A percentile compares a stretch with the other conserved stretches of the same genome.
phyloP scores from a whole-genome alignment of 2,329 filamentous ascomycete genomes.

The Phialophora verrucosa region DNA sequence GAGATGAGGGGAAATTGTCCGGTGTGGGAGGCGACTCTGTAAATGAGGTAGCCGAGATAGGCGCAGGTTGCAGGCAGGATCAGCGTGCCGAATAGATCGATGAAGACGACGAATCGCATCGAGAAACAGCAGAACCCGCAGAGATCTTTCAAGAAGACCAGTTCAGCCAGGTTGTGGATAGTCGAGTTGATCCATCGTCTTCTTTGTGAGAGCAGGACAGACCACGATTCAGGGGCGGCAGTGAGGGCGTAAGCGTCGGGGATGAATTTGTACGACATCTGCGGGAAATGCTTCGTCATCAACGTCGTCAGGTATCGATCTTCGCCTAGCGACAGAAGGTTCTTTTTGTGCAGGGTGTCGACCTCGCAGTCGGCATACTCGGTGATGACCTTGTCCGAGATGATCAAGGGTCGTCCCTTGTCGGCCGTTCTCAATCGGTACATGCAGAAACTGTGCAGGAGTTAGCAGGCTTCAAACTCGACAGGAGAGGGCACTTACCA shows the following conservation, averaged over 20 bases:
- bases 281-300: constrained; percentile 97
- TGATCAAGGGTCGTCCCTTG: constrained; percentile 91
- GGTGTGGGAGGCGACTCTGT: constrained; percentile 69
- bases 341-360: constrained; percentile 95
- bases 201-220: constrained; percentile 92
- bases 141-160: constrained; percentile 88
- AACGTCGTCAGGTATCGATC: constrained; percentile 96
- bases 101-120: constrained; percentile 95
- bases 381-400: constrained; percentile 82
- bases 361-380: constrained; percentile 90
- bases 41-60: constrained; percentile 88
- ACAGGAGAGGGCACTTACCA: constrained; percentile 69
- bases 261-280: constrained; percentile 95
- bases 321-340: constrained; percentile 88
- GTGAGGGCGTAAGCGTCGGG: constrained; percentile 92
- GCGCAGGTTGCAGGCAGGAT: constrained; percentile 87
- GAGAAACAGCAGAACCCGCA: constrained; percentile 99
- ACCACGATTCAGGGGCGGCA: constrained; percentile 92
- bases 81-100: constrained; percentile 90
- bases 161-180: constrained; percentile 90
- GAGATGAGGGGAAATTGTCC: constrained; percentile 87
- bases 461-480: constrained; percentile 46
- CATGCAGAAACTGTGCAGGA: constrained; percentile 84
- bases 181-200: constrained; percentile 99
- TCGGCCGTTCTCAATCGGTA: constrained; percentile 94